These are phyloP conservation scores for Arthrobotrys entomopaga DNA, from an alignment of 2,329 filamentous ascomycete species.

Conservation along the genomic window DNA sequence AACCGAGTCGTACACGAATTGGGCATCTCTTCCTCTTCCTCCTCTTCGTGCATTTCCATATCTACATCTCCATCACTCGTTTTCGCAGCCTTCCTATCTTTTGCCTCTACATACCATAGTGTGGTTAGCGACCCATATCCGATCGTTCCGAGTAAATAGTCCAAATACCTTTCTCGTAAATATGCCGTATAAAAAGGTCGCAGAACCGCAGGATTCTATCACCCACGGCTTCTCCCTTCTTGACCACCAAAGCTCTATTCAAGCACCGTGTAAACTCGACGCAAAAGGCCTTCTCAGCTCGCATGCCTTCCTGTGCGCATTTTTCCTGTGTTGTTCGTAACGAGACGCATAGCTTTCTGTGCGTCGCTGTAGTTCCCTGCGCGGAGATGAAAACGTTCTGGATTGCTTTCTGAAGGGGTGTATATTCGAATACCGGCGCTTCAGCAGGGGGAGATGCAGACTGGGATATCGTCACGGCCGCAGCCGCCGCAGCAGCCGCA, in stretches of 20 bases:
- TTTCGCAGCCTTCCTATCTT: slow-evolving; percentile 62
- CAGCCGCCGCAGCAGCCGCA: slow-evolving; percentile 28
- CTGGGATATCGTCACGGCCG: slow-evolving; percentile 29
- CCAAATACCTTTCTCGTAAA: slow-evolving; percentile 68
- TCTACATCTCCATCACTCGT: slow-evolving; percentile 61
- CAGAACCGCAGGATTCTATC: slow-evolving; percentile 87
- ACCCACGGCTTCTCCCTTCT: slow-evolving; percentile 88
- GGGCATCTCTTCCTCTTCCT: slow-evolving; percentile 73
- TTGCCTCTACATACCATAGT: slow-evolving; percentile 50
- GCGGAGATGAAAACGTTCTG: slow-evolving; percentile 67
- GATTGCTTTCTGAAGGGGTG: slow-evolving; percentile 56
- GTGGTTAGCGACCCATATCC: slow-evolving; percentile 26
- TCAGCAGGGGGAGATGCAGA: slow-evolving; percentile 34
- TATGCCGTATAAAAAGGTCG: slow-evolving; percentile 82
- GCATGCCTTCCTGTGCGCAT: slow-evolving; percentile 69
- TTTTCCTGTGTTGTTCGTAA: slow-evolving; percentile 90
- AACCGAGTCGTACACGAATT: slow-evolving; percentile 87
- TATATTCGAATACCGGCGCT: slow-evolving; percentile 48
- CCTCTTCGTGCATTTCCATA: slow-evolving; percentile 72
- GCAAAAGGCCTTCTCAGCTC: slow-evolving; percentile 85
- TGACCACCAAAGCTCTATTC: slow-evolving; percentile 82
- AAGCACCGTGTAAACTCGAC: slow-evolving; percentile 84
- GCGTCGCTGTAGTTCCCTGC: slow-evolving; percentile 87
- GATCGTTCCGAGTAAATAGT: neutral
- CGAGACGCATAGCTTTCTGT: slow-evolving; percentile 87